A percentile compares a stretch with the other conserved stretches of the same genome.
phyloP scores from a whole-genome alignment of 2,329 filamentous ascomycete species.

The Didymellaceae sp. region DNA sequence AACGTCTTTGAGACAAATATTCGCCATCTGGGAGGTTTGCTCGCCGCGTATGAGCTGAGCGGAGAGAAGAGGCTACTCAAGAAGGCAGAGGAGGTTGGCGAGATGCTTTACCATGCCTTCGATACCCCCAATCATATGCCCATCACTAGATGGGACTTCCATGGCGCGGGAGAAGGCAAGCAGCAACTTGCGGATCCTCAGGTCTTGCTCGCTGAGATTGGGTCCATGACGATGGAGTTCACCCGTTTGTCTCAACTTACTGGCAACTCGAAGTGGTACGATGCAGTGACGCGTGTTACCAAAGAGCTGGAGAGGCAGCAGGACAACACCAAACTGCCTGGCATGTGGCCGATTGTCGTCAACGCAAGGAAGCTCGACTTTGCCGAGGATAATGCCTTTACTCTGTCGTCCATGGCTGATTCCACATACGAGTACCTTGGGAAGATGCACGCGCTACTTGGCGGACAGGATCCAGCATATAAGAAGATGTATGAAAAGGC shows the following conservation, averaged over 20 bases:
- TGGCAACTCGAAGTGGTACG: constrained; percentile 54
- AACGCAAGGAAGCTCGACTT: constrained; percentile 51
- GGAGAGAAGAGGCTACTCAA: constrained; percentile 74
- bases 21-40: constrained; percentile 83
- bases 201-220: constrained; percentile 56
- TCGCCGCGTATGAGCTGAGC: constrained; percentile 87
- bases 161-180: constrained; percentile 46
- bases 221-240: constrained; percentile 57
- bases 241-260: constrained; percentile 56
- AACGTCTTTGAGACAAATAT: constrained; percentile 64
- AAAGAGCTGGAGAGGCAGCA: constrained; percentile 52
- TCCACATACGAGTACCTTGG: constrained; percentile 50
- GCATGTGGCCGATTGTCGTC: constrained; percentile 57
- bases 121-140: constrained; percentile 97
- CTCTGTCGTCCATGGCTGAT: constrained; percentile 48
- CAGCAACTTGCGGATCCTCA: constrained; percentile 49
- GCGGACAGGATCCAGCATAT: constrained; percentile 55
- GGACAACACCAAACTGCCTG: constrained; percentile 52
- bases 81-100: constrained; percentile 80
- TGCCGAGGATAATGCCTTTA: constrained; percentile 47
- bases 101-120: constrained; percentile 81
- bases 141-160: constrained; percentile 54
- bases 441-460: constrained; percentile 51
- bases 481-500: constrained; percentile 63
- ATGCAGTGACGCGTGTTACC: constrained; percentile 54